These are phyloP conservation scores for Stagonosporopsis cucurbitacearum DNA, from an alignment of 2,329 filamentous ascomycete species.

Conservation along the genomic window DNA sequence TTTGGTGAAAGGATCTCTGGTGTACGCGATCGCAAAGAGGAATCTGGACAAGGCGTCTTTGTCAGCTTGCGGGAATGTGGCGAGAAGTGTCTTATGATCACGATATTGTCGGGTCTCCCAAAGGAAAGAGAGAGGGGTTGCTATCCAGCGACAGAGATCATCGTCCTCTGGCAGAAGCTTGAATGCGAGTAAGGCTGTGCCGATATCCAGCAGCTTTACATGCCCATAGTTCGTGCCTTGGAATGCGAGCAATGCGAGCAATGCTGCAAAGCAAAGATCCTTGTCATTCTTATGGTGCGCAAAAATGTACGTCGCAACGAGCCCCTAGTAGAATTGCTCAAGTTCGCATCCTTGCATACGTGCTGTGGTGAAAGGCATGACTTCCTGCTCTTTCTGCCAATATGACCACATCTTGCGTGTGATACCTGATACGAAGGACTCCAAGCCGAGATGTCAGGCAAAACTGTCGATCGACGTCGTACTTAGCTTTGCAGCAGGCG, in stretches of 20 bases:
- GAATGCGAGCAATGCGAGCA: slow-evolving; percentile 22
- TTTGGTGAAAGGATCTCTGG: slow-evolving; percentile 12
- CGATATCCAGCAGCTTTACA: slow-evolving; percentile 2
- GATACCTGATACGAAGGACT: background rate
- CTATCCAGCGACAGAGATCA: slow-evolving; percentile 26
- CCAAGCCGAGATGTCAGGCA: background rate
- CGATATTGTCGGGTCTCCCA: slow-evolving; percentile 17
- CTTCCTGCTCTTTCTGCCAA: background rate
- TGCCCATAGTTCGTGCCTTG: slow-evolving; percentile 20
- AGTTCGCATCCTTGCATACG: background rate
- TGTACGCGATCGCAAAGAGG: slow-evolving; percentile 13
- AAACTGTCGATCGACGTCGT: background rate
- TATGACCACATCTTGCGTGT: slow-evolving; percentile 5
- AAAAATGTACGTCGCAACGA: slow-evolving; percentile 25
- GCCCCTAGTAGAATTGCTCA: slow-evolving; percentile 22
- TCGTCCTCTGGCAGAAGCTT: slow-evolving; percentile 15
- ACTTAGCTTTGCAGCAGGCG: background rate
- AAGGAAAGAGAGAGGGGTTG: slow-evolving; percentile 20
- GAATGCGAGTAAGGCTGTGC: slow-evolving; percentile 12
- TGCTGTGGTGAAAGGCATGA: background rate
- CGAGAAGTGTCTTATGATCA: slow-evolving; percentile 11
- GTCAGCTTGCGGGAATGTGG: background rate
- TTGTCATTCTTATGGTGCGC: background rate
- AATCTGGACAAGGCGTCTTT: slow-evolving; percentile 18
- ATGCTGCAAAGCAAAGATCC: slow-evolving; percentile 14